Percentiles rank a stretch among this genome's conserved stretches.
phyloP scores from a whole-genome alignment of 352 stramenopile species.

The Phytophthora fragariaefolia region DNA sequence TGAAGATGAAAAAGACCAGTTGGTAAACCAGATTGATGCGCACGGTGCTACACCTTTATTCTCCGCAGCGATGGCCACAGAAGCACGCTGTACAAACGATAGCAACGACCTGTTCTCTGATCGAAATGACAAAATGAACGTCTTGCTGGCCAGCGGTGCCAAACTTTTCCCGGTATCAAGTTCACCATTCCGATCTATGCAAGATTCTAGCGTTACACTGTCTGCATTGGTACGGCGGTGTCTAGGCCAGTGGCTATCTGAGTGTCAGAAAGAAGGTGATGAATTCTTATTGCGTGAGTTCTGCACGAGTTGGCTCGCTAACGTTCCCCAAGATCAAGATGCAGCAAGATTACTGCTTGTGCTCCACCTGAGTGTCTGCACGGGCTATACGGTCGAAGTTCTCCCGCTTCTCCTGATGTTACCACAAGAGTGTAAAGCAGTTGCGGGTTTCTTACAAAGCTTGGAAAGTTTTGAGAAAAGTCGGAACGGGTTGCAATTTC shows the following conservation, averaged over 20 bases:
- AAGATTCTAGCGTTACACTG: slow-evolving; percentile 7
- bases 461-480: slow-evolving; percentile 7
- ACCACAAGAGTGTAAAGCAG: slow-evolving; percentile 5
- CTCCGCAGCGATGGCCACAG: slow-evolving; percentile 7
- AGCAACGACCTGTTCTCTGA: not conserved
- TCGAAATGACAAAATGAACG: slow-evolving; percentile 16
- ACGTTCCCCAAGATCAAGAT: not conserved
- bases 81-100: not conserved
- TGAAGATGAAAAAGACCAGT: not conserved
- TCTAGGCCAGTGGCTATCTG: slow-evolving; percentile 11
- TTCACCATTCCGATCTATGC: not conserved
- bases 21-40: slow-evolving; percentile 2
- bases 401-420: slow-evolving; percentile 23
- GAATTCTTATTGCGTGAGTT: slow-evolving; percentile 6
- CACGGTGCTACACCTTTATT: slow-evolving; percentile 10
- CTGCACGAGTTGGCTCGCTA: slow-evolving; percentile 17
- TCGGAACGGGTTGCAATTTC: slow-evolving; percentile 18
- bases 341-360: not conserved
- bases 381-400: slow-evolving; percentile 7
- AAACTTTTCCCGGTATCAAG: slow-evolving; percentile 1
- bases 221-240: slow-evolving; percentile 5
- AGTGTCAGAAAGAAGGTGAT: slow-evolving; percentile 9
- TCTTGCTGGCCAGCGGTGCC: slow-evolving; percentile 10
- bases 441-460: slow-evolving; percentile 6
- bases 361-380: slow-evolving; percentile 7